Percentiles rank a stretch among this genome's conserved stretches.
These are phyloP conservation scores for Fusarium poae DNA, from an alignment of 2,329 filamentous ascomycete species.

Conservation along the genomic window DNA sequence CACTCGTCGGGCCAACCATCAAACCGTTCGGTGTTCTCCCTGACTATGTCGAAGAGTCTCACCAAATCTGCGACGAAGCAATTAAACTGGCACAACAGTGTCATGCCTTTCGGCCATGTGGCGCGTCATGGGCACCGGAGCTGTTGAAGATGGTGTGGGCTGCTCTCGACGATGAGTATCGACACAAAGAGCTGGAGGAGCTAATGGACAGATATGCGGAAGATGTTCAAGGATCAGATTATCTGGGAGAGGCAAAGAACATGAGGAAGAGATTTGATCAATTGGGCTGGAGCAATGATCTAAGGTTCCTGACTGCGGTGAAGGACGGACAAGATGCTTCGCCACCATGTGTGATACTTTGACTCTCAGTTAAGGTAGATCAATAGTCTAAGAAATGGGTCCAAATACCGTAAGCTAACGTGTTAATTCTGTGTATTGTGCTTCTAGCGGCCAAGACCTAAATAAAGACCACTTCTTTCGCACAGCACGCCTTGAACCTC, in stretches of 20 bases:
- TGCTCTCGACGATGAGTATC: slow-evolving; percentile 21
- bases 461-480: background rate
- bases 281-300: slow-evolving; percentile 15
- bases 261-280: slow-evolving; percentile 13
- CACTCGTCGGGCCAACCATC: slow-evolving; percentile 14
- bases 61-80: slow-evolving; percentile 10
- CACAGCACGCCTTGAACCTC: background rate
- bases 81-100: slow-evolving; percentile 8
- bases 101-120: slow-evolving; percentile 23
- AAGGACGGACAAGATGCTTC: background rate
- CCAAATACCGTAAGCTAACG: background rate
- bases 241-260: slow-evolving; percentile 9
- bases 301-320: background rate
- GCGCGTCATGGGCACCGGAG: slow-evolving; percentile 21
- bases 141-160: slow-evolving; percentile 28
- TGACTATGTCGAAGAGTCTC: background rate
- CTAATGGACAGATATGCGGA: slow-evolving; percentile 9
- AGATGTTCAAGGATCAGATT: slow-evolving; percentile 23
- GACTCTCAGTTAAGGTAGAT: background rate
- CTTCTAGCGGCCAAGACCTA: background rate
- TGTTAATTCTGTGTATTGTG: background rate
- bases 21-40: slow-evolving; percentile 9
- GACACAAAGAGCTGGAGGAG: slow-evolving; percentile 18
- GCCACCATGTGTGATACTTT: slow-evolving; percentile 24
- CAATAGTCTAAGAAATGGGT: background rate